Evolutionary conservation across 257 asterid species (phyloP).

Genomic region (Thymus mandschuricus): DNA sequence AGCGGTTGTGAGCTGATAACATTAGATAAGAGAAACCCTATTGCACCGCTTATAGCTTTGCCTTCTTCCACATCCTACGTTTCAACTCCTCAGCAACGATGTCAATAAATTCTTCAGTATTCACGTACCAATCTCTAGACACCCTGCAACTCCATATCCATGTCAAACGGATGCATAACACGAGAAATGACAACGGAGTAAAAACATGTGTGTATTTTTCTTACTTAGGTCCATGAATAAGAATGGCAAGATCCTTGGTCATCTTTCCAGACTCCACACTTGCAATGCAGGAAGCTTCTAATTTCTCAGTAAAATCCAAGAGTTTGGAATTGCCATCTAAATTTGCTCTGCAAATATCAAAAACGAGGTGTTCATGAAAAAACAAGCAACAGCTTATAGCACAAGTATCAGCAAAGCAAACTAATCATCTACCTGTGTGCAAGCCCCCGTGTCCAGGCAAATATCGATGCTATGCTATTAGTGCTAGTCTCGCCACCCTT

Average conservation of each 20-base stretch:
- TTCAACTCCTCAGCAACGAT: slow-evolving; percentile 66
- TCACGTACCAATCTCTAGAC: slow-evolving; percentile 53
- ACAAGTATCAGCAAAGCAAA: not conserved
- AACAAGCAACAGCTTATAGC: not conserved
- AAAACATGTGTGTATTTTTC: slow-evolving; percentile 9
- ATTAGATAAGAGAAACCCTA: too few species aligned
- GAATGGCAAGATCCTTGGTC: slow-evolving; percentile 98
- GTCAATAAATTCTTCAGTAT: slow-evolving; percentile 74
- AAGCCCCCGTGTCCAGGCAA: slow-evolving; percentile 99
- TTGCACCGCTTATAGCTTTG: slow-evolving; percentile 36
- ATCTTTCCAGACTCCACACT: slow-evolving; percentile 91
- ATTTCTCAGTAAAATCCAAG: slow-evolving; percentile 73
- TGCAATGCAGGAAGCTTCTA: slow-evolving; percentile 85
- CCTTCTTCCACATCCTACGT: slow-evolving; percentile 47
- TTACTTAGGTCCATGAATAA: slow-evolving; percentile 86
- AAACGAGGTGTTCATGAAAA: not conserved
- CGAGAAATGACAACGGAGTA: not conserved
- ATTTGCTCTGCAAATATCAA: slow-evolving; percentile 63
- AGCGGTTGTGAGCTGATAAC: too few species aligned
- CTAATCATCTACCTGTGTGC: slow-evolving; percentile 76
- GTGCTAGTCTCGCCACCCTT: slow-evolving; percentile 99
- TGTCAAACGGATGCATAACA: not conserved
- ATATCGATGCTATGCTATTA: slow-evolving; percentile 96
- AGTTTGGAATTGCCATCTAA: slow-evolving; percentile 71
- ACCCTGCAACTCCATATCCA: slow-evolving; percentile 43